A percentile compares a stretch with the other conserved stretches of the same genome.
These are phyloP conservation scores for Cryphonectria naterciae DNA, from an alignment of 2,329 filamentous ascomycete genomes.

Conservation along the genomic window DNA sequence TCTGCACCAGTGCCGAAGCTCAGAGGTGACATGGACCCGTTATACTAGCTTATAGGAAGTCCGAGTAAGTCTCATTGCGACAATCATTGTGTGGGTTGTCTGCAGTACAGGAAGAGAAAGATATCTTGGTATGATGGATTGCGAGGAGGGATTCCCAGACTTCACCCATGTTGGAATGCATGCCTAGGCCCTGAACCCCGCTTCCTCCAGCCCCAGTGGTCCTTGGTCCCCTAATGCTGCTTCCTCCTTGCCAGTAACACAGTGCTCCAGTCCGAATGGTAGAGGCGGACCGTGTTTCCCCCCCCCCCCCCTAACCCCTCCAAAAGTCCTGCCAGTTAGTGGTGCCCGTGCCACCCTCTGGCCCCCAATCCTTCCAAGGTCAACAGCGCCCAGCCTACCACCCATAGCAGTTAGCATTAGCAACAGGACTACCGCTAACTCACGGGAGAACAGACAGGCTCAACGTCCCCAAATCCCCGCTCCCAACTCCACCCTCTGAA, in stretches of 20 bases:
- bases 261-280: constrained; percentile 5
- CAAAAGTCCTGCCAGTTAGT: background rate
- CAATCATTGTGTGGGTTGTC: background rate
- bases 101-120: background rate
- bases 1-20: background rate
- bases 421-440: background rate
- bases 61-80: background rate
- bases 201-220: constrained; percentile 4
- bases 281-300: background rate
- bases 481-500: background rate
- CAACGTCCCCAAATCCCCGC: background rate
- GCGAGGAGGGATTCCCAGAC: background rate
- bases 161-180: background rate
- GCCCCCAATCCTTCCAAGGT: background rate
- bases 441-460: background rate
- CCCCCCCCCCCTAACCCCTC: background rate
- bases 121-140: background rate
- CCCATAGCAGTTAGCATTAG: background rate
- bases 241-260: background rate
- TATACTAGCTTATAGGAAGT: background rate
- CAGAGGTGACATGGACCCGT: background rate
- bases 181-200: constrained; percentile 1
- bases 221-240: background rate
- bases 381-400: background rate
- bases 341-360: background rate